Evolutionary conservation across 2,329 filamentous ascomycete species (phyloP), one percentile per base, ranked within the genome.

Genomic region (Zymoseptoria crescenta): DNA sequence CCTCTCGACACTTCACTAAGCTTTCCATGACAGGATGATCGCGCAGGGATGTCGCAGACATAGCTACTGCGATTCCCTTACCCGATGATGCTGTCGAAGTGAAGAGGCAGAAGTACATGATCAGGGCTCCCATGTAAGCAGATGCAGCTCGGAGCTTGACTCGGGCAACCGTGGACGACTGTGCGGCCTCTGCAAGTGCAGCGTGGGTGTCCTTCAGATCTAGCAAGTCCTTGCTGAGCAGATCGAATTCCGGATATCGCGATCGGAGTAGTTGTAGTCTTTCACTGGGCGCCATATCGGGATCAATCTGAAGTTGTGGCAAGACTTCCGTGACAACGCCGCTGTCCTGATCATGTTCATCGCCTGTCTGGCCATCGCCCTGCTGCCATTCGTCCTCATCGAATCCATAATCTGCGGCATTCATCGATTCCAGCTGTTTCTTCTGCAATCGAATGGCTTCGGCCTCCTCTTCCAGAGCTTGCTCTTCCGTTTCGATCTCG

Each of bases 81-180:
- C 79, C 75, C 0, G 78, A 76, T 54, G 86, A 80, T 1, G 86
- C 82, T 0, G 90, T 87, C 0, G 91, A 96, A 9, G 91, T 90
- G n/a, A 99, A 77, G 41, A 97, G 83, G 45, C 92, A 89, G 73
- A 99, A 96, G 74, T 99, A 99, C 84, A 96, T 92, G 54, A 89
- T 87, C 65, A 99, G 80, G 1, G 90, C 83, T 50, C 89, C 91
- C 24, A 97, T 79, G 71, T 99, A 97, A 60, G 91, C 89, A 4
- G 89, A 87, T 48, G 96, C 79, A 9, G 92, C 85, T 73, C 90
- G 86, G 71, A 88, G 87, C 72, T 93, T 94, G 59, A 90, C 80
- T 24, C 65, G 59, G 1, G 64, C 62, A 24, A 66, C 62, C 7
- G 63, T 56, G 4, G 61, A 62, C 4, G 10, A 49, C 35, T 53